Conservation (phyloP, 2,329 filamentous ascomycete species). For the Fusarium scirpi region DNA sequence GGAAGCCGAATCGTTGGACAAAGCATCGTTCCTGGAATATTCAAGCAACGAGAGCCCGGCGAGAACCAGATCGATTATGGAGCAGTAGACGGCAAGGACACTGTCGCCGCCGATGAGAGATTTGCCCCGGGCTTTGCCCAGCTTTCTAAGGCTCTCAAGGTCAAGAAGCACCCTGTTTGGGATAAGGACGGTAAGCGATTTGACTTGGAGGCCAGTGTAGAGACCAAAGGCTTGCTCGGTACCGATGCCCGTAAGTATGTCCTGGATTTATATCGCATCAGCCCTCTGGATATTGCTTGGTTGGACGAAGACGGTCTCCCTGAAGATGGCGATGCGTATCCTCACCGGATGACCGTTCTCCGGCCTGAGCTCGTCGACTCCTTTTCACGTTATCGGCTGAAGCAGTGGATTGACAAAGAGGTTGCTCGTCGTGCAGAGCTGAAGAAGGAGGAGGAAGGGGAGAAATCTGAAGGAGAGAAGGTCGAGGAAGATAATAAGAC, state of each 20-base stretch:
- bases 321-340: conserved; percentile 71
- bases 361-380: conserved; percentile 90
- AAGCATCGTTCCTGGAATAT: conserved; percentile 98
- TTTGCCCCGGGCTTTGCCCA: conserved; percentile 89
- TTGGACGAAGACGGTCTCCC: conserved; percentile 77
- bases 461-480: conserved; percentile 32
- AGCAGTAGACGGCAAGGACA: conserved; percentile 95
- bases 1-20: conserved; percentile 97
- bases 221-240: conserved; percentile 97
- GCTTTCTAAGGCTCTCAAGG: conserved; percentile 87
- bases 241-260: conserved; percentile 98
- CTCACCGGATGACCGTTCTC: conserved; percentile 95
- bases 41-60: conserved; percentile 96
- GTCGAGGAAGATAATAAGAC: conserved; percentile 49
- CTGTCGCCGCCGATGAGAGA: conserved; percentile 88
- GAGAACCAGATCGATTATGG: conserved; percentile 99
- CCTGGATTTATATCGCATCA: conserved; percentile 95
- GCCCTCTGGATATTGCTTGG: conserved; percentile 91
- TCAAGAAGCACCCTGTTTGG: conserved; percentile 97
- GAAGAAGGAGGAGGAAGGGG: conserved; percentile 44
- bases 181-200: conserved; percentile 94
- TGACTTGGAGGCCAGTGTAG: conserved; percentile 93
- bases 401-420: conserved; percentile 87
- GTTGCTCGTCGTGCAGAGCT: conserved; percentile 69
- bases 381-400: conserved; percentile 86